Percentiles rank a stretch among this genome's conserved stretches.
Conservation (phyloP, 768 basidiomycete species). For the Boletellus ananas region DNA sequence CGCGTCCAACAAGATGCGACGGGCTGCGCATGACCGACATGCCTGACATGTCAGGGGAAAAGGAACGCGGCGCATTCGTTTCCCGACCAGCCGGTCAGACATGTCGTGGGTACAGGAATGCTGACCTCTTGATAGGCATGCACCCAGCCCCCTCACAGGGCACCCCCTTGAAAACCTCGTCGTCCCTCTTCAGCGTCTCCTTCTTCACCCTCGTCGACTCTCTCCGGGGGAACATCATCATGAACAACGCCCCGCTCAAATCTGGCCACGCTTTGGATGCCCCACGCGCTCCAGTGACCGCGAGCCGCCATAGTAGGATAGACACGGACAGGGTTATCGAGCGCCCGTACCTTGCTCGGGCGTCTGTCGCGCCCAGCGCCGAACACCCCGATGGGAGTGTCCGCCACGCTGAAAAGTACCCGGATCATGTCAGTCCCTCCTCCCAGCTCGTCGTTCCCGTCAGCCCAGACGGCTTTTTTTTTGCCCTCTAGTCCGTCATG, state of each 20-base stretch:
- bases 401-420: slow-evolving; percentile 16
- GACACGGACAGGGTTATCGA: slow-evolving; percentile 28
- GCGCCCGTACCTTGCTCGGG: slow-evolving; percentile 28
- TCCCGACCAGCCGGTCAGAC: slow-evolving; percentile 6
- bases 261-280: slow-evolving; percentile 17
- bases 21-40: too few species aligned
- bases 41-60: too few species aligned
- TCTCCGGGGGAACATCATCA: slow-evolving; percentile 16
- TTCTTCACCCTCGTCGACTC: slow-evolving; percentile 19
- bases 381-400: slow-evolving; percentile 22
- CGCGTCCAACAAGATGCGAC: too few species aligned
- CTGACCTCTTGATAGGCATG: slow-evolving; percentile 10
- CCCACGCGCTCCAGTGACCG: slow-evolving; percentile 20
- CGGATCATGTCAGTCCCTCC: slow-evolving; percentile 17
- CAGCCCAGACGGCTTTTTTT: background rate
- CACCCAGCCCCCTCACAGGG: slow-evolving; percentile 2
- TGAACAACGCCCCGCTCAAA: slow-evolving; percentile 16
- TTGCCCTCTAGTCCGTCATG: slow-evolving; percentile 31
- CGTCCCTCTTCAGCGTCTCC: slow-evolving; percentile 13
- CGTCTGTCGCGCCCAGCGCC: slow-evolving; percentile 24
- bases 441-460: background rate
- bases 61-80: slow-evolving; percentile 8
- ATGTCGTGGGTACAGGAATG: slow-evolving; percentile 5
- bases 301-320: slow-evolving; percentile 14
- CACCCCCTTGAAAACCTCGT: slow-evolving; percentile 8